Conservation (phyloP, 2,329 filamentous ascomycete genomes). For the Furcasterigmium furcatum region DNA sequence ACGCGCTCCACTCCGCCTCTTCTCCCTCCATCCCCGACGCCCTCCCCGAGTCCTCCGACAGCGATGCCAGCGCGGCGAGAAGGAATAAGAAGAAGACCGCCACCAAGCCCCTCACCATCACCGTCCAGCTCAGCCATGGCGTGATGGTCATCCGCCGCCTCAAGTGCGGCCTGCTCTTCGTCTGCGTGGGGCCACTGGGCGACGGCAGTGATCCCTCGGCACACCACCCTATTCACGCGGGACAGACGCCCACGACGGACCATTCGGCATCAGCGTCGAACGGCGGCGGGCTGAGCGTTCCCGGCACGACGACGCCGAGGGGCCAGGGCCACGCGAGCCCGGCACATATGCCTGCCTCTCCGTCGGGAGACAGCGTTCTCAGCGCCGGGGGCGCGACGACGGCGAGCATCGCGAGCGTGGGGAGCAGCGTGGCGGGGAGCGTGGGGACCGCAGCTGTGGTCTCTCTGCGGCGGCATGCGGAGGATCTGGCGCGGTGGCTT, state of each 20-base stretch:
- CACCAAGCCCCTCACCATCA: constrained; percentile 40
- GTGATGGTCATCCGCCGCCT: constrained; percentile 58
- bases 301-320: constrained; percentile 13
- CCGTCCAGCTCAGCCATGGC: constrained; percentile 55
- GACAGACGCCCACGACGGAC: background rate
- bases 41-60: constrained; percentile 29
- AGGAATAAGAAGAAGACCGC: constrained; percentile 5
- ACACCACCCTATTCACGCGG: background rate
- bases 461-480: constrained; percentile 51
- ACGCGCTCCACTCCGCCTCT: constrained; percentile 51
- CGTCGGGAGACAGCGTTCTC: constrained; percentile 43
- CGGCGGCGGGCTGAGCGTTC: constrained; percentile 16
- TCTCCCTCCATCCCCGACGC: constrained; percentile 37
- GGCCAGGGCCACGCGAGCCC: constrained; percentile 23
- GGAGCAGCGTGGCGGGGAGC: constrained; percentile 33
- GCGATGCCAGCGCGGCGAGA: constrained; percentile 13
- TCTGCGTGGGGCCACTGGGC: constrained; percentile 51
- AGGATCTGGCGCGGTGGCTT: constrained; percentile 56
- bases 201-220: constrained; percentile 8
- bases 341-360: constrained; percentile 23
- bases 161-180: constrained; percentile 58
- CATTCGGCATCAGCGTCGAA: constrained; percentile 7
- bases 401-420: constrained; percentile 32
- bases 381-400: constrained; percentile 43
- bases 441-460: constrained; percentile 42